Evolutionary conservation across 148 eudicot genomes (phyloP).

Genomic region (Silene latifolia): DNA sequence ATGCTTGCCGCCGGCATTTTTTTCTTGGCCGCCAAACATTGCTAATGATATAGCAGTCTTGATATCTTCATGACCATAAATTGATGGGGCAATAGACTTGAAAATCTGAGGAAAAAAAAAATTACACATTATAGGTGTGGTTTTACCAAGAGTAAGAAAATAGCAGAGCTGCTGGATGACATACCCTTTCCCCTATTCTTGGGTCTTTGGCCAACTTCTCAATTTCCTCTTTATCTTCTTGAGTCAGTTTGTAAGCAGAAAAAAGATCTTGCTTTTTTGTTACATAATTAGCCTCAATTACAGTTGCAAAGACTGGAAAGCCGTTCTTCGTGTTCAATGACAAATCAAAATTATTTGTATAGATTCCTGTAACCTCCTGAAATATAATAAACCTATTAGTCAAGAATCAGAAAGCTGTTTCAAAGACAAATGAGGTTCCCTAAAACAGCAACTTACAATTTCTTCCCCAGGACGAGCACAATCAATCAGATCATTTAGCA

Average conservation of each 20-base stretch:
- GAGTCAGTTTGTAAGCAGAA: constrained; percentile 86
- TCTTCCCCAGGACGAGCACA: constrained; percentile 99
- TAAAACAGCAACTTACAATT: constrained; percentile 48
- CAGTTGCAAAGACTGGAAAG: constrained; percentile 95
- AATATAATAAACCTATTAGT: constrained; percentile 16
- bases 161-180: constrained; percentile 1
- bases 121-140: neutral
- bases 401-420: constrained; percentile 2
- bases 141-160: neutral
- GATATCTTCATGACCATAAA: constrained; percentile 94
- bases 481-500: constrained; percentile 87
- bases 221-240: constrained; percentile 96
- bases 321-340: constrained; percentile 91
- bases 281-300: constrained; percentile 88
- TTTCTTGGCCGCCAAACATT: constrained; percentile 97
- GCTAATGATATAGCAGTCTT: constrained; percentile 97
- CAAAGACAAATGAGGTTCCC: neutral
- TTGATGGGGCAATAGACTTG: constrained; percentile 96
- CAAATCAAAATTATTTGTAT: constrained; percentile 91
- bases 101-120: constrained; percentile 42
- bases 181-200: constrained; percentile 82
- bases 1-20: constrained; percentile 91
- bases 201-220: constrained; percentile 89
- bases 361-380: constrained; percentile 94
- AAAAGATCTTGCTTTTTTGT: constrained; percentile 95